These are phyloP conservation scores for Conoideocrella luteorostrata DNA, from an alignment of 2,329 filamentous ascomycete species.

Conservation along the genomic window DNA sequence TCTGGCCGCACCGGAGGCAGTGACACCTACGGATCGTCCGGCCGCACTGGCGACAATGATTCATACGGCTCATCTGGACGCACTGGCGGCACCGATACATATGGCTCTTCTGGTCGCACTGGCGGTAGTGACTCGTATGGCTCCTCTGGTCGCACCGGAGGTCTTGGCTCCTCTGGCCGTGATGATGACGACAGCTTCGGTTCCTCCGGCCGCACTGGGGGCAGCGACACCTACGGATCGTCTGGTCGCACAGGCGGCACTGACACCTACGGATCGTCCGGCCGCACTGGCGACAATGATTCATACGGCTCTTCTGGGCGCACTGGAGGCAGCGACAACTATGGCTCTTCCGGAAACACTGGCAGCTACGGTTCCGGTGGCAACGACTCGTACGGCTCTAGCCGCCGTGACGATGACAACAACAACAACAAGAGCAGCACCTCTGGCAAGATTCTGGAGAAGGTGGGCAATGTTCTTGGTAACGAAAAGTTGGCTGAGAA, in stretches of 20 bases:
- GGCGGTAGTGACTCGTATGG: slow-evolving; percentile 12
- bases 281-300: slow-evolving; percentile 6
- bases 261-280: slow-evolving; percentile 8
- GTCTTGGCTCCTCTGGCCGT: slow-evolving; percentile 6
- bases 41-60: slow-evolving; percentile 8
- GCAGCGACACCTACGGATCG: slow-evolving; percentile 16
- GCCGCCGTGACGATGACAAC: slow-evolving; percentile 11
- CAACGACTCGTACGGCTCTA: slow-evolving; percentile 17
- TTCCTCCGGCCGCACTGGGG: too few relatives aligned
- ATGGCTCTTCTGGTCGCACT: slow-evolving; percentile 12
- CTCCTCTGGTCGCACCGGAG: slow-evolving; percentile 11
- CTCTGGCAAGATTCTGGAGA: slow-evolving; percentile 53
- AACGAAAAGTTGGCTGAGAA: slow-evolving; percentile 37
- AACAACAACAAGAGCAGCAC: slow-evolving; percentile 34
- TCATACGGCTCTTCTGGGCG: slow-evolving; percentile 10
- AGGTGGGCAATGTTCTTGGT: slow-evolving; percentile 44
- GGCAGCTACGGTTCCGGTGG: slow-evolving; percentile 11
- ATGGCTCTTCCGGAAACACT: slow-evolving; percentile 12
- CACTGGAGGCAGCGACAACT: slow-evolving; percentile 9
- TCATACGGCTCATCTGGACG: slow-evolving; percentile 4
- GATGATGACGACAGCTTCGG: slow-evolving; percentile 11
- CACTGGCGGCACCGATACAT: slow-evolving; percentile 8
- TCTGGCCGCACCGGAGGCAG: slow-evolving; percentile 14
- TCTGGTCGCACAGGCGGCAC: slow-evolving; percentile 7
- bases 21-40: slow-evolving; percentile 12